Evolutionary conservation across 495 filamentous ascomycete genomes (phyloP), one percentile per base, ranked within the genome.

Genomic region (Penicillium paradoxum): DNA sequence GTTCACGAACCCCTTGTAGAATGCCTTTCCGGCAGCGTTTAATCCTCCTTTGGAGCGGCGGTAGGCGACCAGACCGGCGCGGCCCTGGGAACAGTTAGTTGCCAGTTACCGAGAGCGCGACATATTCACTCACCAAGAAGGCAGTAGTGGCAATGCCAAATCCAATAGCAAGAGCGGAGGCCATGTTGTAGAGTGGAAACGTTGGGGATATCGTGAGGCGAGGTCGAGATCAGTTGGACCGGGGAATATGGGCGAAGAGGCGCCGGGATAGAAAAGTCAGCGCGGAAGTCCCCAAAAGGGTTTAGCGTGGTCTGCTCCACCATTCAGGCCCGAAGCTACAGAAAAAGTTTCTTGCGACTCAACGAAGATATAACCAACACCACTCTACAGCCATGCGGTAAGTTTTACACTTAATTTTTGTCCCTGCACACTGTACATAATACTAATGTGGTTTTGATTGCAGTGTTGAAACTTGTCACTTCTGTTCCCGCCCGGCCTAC

Each of bases 391-490:
- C 45, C 60, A 70, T 70, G 67, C 66, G 67, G 67, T 70, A 59
- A 53, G 67, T 53, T 30, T 39, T 24, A 8, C 17, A 41, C 34
- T 7, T 22, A 18, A 22, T 48, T 36, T 45, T 11, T 37, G 15
- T 42, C 19, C 3, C n/a, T 18, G 17, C 21, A 38, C 22, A 4
- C 15, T 36, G 19, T 21, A 34, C 34, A 14, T 13, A 45, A 45
- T 29, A 44, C 50, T 54, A 39, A 47, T 24, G 8, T 24, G n/a
- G 18, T 49, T 32, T 27, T 30, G 1, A 4, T 49, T 53, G 32
- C 43, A 85, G 84, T 70, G 82, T 96, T 68, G 90, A 95, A 71
- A 89, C 86, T 47, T 96, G 91, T 68, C 89, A 90, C 66, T 95
- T 95, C 75, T 97, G 91, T 75, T 89, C 86, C 76, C 64, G 68